phyloP scores from a whole-genome alignment of 345 rosid species.

The Pistacia integerrima region DNA sequence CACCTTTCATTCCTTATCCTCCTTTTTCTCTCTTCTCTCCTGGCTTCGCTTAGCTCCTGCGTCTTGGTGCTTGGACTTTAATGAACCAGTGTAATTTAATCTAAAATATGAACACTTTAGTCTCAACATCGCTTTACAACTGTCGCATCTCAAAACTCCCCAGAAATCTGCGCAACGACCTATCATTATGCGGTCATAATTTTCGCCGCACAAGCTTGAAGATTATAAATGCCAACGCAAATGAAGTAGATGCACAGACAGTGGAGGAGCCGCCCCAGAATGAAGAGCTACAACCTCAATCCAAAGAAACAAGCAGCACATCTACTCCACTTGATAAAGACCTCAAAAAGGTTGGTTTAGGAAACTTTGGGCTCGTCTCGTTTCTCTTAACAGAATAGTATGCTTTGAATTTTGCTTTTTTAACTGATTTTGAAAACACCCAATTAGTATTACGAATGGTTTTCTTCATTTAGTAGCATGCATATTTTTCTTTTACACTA shows the following conservation, averaged over 20 bases:
- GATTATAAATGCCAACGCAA: slow-evolving; percentile 36
- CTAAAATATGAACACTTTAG: slow-evolving; percentile 39
- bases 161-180: slow-evolving; percentile 13
- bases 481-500: neutral
- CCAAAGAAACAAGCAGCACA: slow-evolving; percentile 21
- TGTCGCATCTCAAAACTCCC: slow-evolving; percentile 24
- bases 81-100: neutral
- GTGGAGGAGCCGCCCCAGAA: slow-evolving; percentile 34
- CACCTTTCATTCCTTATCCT: neutral
- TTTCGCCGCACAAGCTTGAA: slow-evolving; percentile 32
- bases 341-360: slow-evolving; percentile 68
- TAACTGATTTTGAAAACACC: neutral
- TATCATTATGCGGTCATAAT: slow-evolving; percentile 1
- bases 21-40: neutral
- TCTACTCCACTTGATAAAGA: slow-evolving; percentile 54
- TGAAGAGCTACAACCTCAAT: slow-evolving; percentile 21
- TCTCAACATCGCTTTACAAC: slow-evolving; percentile 45
- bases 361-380: neutral
- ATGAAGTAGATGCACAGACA: slow-evolving; percentile 43
- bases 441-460: neutral
- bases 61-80: neutral
- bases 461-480: neutral
- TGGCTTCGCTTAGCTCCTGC: neutral
- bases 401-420: neutral
- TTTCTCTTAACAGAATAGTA: neutral